Conservation (phyloP, 495 filamentous ascomycete genomes). For the Lichina pygmaea region DNA sequence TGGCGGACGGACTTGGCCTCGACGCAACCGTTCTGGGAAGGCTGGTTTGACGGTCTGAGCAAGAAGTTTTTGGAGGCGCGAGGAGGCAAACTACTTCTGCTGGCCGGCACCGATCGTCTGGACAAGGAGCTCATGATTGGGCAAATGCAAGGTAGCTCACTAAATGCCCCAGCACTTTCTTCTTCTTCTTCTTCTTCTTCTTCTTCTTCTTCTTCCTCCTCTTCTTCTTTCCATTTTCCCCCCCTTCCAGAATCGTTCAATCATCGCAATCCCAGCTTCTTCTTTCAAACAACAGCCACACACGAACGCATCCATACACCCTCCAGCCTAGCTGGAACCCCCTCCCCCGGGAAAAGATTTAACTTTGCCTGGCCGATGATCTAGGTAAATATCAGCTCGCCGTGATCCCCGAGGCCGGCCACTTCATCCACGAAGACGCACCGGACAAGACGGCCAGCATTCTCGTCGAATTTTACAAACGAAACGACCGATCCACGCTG, state of each 20-base stretch:
- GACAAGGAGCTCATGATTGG: slow-evolving; percentile 92
- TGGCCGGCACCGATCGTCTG: slow-evolving; percentile 81
- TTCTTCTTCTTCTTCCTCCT: not conserved
- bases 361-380: too few species aligned
- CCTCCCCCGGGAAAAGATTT: not conserved
- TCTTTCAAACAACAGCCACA: too few species aligned
- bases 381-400: slow-evolving; percentile 83
- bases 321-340: not conserved
- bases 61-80: slow-evolving; percentile 61
- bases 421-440: slow-evolving; percentile 90
- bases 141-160: slow-evolving; percentile 65
- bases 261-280: too few species aligned
- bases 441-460: slow-evolving; percentile 53
- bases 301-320: too few species aligned
- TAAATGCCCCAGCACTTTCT: too few species aligned
- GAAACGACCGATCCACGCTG: slow-evolving; percentile 64
- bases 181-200: not conserved
- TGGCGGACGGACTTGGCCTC: slow-evolving; percentile 70
- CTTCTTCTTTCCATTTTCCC: not conserved
- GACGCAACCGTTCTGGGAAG: slow-evolving; percentile 81
- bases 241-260: not conserved
- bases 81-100: slow-evolving; percentile 70
- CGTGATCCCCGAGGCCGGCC: slow-evolving; percentile 82
- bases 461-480: slow-evolving; percentile 68
- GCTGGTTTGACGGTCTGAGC: slow-evolving; percentile 76